A percentile compares a stretch with the other conserved stretches of the same genome.
These are phyloP conservation scores for Coemansia sp. DNA, from an alignment of 192 early-diverging fungal genomes.

Conservation along the genomic window DNA sequence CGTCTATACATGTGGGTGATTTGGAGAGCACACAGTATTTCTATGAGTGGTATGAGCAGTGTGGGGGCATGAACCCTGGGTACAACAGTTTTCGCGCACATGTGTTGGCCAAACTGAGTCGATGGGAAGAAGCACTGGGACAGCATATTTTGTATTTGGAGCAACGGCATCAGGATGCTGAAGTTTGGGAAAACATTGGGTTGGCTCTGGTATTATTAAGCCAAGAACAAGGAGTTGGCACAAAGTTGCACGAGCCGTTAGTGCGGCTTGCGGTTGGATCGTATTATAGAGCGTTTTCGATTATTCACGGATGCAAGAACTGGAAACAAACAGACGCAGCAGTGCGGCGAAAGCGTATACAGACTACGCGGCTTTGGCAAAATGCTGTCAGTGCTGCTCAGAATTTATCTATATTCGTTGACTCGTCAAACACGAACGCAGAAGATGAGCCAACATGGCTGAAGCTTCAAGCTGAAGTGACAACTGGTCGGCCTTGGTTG, in stretches of 20 bases:
- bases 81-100: constrained; percentile 35
- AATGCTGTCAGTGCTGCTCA: not conserved
- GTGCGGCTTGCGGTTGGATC: constrained; percentile 26
- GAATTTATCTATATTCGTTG: not conserved
- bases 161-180: constrained; percentile 35
- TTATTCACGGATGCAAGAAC: constrained; percentile 25
- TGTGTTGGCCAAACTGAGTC: constrained; percentile 16
- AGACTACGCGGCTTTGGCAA: constrained; percentile 4
- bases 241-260: not conserved
- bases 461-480: not conserved
- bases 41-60: constrained; percentile 31
- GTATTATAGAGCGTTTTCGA: constrained; percentile 18
- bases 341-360: constrained; percentile 18
- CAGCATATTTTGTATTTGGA: constrained; percentile 29
- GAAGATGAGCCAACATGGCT: constrained; percentile 5
- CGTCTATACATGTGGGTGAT: constrained; percentile 22
- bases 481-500: not conserved
- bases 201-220: constrained; percentile 10
- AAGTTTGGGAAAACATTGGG: constrained; percentile 45
- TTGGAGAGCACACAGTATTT: constrained; percentile 17
- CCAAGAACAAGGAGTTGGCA: not conserved
- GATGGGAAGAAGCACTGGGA: constrained; percentile 18
- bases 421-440: not conserved
- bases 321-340: constrained; percentile 25
- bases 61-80: constrained; percentile 44